Percentiles rank a stretch among this genome's conserved stretches.
These are phyloP conservation scores for Endocladia muricata DNA, from an alignment of 31 red algal genomes.

Conservation along the genomic window DNA sequence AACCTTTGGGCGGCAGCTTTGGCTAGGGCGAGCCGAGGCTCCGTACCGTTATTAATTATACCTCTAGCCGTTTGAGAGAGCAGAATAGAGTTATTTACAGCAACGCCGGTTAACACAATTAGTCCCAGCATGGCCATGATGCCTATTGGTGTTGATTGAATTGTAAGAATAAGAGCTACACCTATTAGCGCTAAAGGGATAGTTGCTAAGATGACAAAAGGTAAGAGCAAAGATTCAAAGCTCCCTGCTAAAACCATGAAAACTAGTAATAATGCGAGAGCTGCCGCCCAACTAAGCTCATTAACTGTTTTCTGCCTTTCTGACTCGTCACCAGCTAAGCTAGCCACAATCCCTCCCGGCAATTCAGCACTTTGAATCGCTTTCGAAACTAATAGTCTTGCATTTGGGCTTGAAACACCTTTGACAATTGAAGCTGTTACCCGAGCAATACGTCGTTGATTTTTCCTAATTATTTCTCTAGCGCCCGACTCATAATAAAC, in stretches of 20 bases:
- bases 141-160: neutral
- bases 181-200: neutral
- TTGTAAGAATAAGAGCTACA: neutral
- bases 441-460: too few relatives aligned
- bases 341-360: too few relatives aligned
- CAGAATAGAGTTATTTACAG: neutral
- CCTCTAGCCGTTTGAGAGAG: neutral
- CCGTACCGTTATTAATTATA: neutral
- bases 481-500: too few relatives aligned
- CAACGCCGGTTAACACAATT: neutral
- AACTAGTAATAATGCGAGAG: neutral
- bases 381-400: too few relatives aligned
- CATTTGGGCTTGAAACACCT: too few relatives aligned
- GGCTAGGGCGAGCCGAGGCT: neutral
- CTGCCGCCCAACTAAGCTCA: neutral
- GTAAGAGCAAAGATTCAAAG: neutral
- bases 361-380: too few relatives aligned
- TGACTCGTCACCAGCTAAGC: too few relatives aligned
- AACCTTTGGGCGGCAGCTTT: neutral
- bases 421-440: too few relatives aligned
- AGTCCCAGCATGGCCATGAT: neutral
- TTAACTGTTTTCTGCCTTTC: too few relatives aligned
- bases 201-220: neutral
- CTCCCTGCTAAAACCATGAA: neutral
- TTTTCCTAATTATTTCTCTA: too few relatives aligned